A percentile compares a stretch with the other conserved stretches of the same genome.
Conservation (phyloP, 305 asterid genomes). For the Fraxinus greggii region DNA sequence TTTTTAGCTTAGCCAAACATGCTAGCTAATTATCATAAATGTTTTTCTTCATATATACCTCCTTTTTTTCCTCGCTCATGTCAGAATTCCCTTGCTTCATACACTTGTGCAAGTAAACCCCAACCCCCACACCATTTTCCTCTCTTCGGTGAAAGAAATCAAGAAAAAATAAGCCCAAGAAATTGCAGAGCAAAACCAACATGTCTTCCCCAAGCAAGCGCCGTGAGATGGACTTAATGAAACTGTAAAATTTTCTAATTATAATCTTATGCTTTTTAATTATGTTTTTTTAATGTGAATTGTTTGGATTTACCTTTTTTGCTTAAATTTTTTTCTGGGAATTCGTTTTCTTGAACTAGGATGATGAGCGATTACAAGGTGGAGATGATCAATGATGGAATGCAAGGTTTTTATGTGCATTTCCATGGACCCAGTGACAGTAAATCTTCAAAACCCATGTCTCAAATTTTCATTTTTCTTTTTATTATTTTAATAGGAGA, state of each 20-base stretch:
- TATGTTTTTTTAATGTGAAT: neutral
- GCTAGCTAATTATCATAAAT: neutral
- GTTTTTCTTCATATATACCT: neutral
- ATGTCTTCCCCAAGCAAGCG: conserved; percentile 67
- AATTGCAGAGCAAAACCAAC: conserved; percentile 10
- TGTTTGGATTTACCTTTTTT: neutral
- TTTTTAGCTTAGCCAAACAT: neutral
- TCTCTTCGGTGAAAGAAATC: neutral
- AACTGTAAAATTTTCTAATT: conserved; percentile 35
- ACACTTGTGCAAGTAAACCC: conserved; percentile 27
- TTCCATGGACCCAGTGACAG: conserved; percentile 62
- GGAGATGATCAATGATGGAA: conserved; percentile 67
- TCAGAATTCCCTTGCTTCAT: neutral
- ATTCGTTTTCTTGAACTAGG: conserved; percentile 35
- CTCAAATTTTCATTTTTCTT: conserved; percentile 27
- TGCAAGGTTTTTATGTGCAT: conserved; percentile 60
- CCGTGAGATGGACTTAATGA: conserved; percentile 65
- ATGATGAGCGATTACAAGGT: conserved; percentile 74
- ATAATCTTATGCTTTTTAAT: neutral
- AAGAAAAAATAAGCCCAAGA: conserved; percentile 5
- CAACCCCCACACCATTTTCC: conserved; percentile 13
- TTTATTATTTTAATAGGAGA: conserved; percentile 6
- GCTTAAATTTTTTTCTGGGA: conserved; percentile 4
- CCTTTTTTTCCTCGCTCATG: neutral
- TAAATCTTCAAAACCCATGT: conserved; percentile 28